Evolutionary conservation across 176 grass and related monocot genomes (phyloP).

Genomic region (Puccinellia tenuiflora): DNA sequence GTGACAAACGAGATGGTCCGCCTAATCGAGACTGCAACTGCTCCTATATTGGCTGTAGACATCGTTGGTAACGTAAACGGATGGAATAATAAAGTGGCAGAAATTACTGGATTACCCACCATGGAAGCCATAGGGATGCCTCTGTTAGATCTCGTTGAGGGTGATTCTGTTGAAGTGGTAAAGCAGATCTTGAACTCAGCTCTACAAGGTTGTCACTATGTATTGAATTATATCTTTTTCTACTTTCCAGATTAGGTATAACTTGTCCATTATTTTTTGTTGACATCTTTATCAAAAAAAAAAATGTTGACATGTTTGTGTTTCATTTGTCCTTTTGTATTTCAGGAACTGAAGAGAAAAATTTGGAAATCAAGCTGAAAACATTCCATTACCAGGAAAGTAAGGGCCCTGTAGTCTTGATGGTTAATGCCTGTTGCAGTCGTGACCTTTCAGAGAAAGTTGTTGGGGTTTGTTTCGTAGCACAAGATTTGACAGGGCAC

Average conservation of each 20-base stretch:
- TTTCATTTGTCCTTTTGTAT: conserved; percentile 21
- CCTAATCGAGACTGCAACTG: conserved; percentile 87
- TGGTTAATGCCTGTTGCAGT: conserved; percentile 78
- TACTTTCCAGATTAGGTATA: conserved; percentile 5
- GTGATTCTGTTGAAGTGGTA: conserved; percentile 79
- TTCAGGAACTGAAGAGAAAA: conserved; percentile 89
- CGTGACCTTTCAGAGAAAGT: conserved; percentile 72
- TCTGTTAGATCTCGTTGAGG: conserved; percentile 60
- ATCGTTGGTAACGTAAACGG: conserved; percentile 67
- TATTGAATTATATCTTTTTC: background rate
- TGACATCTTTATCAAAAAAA: conserved; percentile 10
- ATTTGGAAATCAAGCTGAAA: conserved; percentile 95
- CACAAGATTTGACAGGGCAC: conserved; percentile 85
- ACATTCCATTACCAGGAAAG: conserved; percentile 45
- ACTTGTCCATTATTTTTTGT: conserved; percentile 5
- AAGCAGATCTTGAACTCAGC: conserved; percentile 58
- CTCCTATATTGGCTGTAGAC: conserved; percentile 88
- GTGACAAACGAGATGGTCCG: conserved; percentile 94
- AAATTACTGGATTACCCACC: conserved; percentile 73
- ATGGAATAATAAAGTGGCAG: conserved; percentile 83
- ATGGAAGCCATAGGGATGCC: conserved; percentile 76
- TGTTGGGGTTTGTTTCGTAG: conserved; percentile 84
- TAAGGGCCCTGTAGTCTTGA: conserved; percentile 55
- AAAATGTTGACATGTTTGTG: conserved; percentile 8
- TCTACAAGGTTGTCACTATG: conserved; percentile 60